Conservation (phyloP, 345 rosid genomes). For the Mercurialis annua region DNA sequence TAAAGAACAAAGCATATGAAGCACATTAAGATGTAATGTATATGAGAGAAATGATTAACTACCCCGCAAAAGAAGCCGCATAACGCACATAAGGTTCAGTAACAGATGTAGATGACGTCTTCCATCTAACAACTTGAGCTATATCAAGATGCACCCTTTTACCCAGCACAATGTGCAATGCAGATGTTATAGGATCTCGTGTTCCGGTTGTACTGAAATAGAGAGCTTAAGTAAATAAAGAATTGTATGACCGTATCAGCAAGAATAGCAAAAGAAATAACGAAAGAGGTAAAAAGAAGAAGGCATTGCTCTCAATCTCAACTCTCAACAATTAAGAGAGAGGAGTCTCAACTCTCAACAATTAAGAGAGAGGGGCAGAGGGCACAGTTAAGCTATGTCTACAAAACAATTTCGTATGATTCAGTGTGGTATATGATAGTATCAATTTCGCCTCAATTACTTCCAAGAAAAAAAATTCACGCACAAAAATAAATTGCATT, state of each 20-base stretch:
- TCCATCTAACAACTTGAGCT: constrained; percentile 98
- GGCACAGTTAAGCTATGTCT: not conserved
- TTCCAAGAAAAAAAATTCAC: not conserved
- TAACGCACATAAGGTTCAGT: constrained; percentile 81
- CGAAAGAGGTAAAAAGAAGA: not conserved
- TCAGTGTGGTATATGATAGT: not conserved
- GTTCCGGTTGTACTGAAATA: constrained; percentile 84
- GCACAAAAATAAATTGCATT: not conserved
- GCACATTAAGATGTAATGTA: not conserved
- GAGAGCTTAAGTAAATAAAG: constrained; percentile 2
- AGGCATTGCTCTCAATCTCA: not conserved
- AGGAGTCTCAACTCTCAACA: not conserved
- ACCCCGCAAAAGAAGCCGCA: constrained; percentile 99
- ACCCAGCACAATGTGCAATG: constrained; percentile 81
- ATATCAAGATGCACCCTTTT: constrained; percentile 71
- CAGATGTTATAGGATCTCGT: constrained; percentile 92
- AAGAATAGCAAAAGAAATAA: not conserved
- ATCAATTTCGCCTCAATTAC: not conserved
- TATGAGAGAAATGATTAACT: constrained; percentile 29
- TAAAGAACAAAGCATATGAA: not conserved
- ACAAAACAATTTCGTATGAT: not conserved
- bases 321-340: not conserved
- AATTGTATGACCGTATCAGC: not conserved
- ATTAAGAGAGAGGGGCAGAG: not conserved
- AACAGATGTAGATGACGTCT: constrained; percentile 47